Conservation (phyloP, 2,329 filamentous ascomycete species). For the Xylaria sp. region DNA sequence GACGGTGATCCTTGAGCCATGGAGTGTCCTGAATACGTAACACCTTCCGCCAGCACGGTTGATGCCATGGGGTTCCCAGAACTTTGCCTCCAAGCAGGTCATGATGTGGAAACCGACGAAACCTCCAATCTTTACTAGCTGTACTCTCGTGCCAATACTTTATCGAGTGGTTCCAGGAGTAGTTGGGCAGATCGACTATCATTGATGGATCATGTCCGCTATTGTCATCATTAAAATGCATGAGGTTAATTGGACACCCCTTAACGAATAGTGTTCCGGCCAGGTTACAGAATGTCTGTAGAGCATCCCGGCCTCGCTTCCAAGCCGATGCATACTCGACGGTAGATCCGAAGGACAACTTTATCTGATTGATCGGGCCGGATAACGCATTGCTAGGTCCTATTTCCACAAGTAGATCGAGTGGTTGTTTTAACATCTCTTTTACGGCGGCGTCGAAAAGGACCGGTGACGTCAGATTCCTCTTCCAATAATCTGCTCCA, state of each 20-base stretch:
- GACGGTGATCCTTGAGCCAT: neutral
- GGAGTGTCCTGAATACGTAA: neutral
- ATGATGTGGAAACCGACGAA: conserved; percentile 16
- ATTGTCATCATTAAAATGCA: conserved; percentile 24
- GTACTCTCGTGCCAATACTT: conserved; percentile 32
- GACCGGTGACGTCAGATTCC: too few species aligned
- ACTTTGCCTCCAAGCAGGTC: conserved; percentile 31
- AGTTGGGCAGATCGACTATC: conserved; percentile 36
- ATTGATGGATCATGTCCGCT: neutral
- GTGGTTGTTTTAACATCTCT: too few species aligned
- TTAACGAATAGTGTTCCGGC: too few species aligned
- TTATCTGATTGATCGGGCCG: too few species aligned
- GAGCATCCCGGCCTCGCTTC: too few species aligned
- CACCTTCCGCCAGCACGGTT: neutral
- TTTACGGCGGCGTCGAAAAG: too few species aligned
- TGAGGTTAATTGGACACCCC: conserved; percentile 31
- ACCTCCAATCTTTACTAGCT: conserved; percentile 31
- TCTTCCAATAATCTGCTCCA: too few species aligned
- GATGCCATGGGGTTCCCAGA: conserved; percentile 20
- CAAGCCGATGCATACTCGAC: too few species aligned
- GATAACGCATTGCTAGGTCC: too few species aligned
- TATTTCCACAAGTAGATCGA: too few species aligned
- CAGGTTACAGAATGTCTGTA: too few species aligned
- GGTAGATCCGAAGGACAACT: too few species aligned
- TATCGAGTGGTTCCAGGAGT: conserved; percentile 32